Evolutionary conservation across 2,329 filamentous ascomycete genomes (phyloP).

Genomic region (Phaeosphaeriaceae sp.): DNA sequence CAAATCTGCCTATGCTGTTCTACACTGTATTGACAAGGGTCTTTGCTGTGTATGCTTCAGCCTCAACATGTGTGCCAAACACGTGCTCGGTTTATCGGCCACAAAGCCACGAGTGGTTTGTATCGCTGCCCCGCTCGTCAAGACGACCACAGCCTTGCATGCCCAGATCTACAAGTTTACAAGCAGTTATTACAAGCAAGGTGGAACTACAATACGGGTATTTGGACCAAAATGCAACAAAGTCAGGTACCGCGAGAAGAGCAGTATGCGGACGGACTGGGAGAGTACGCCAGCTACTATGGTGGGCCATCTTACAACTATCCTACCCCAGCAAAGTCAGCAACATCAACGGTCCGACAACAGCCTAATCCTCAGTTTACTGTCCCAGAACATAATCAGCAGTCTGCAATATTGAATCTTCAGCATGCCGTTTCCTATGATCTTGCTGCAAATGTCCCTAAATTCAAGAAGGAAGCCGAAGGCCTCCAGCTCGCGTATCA

Average conservation of each 20-base stretch:
- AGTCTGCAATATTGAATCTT: not conserved
- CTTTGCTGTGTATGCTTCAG: not conserved
- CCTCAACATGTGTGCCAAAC: slow-evolving; percentile 1
- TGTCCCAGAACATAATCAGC: not conserved
- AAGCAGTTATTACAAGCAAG: not conserved
- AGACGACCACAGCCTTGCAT: not conserved
- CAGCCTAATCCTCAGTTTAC: not conserved
- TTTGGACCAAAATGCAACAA: slow-evolving; percentile 9
- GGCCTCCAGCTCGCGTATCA: slow-evolving; percentile 13
- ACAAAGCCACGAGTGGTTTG: not conserved
- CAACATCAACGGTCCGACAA: slow-evolving; percentile 2
- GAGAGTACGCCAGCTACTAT: slow-evolving; percentile 13
- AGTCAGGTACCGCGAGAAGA: slow-evolving; percentile 1
- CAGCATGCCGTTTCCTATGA: slow-evolving; percentile 14
- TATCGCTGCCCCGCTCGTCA: slow-evolving; percentile 1
- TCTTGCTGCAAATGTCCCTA: slow-evolving; percentile 12
- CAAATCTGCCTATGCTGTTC: not conserved
- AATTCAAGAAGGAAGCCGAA: slow-evolving; percentile 11
- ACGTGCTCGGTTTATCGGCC: slow-evolving; percentile 2
- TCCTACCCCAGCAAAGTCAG: slow-evolving; percentile 8
- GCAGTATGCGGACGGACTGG: slow-evolving; percentile 12
- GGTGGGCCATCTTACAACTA: slow-evolving; percentile 14
- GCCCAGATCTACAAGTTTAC: not conserved
- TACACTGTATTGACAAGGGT: not conserved
- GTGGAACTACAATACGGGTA: not conserved